A percentile compares a stretch with the other conserved stretches of the same genome.
Evolutionary conservation across 2,329 filamentous ascomycete species (phyloP).

Genomic region (Colletotrichum orbiculare): DNA sequence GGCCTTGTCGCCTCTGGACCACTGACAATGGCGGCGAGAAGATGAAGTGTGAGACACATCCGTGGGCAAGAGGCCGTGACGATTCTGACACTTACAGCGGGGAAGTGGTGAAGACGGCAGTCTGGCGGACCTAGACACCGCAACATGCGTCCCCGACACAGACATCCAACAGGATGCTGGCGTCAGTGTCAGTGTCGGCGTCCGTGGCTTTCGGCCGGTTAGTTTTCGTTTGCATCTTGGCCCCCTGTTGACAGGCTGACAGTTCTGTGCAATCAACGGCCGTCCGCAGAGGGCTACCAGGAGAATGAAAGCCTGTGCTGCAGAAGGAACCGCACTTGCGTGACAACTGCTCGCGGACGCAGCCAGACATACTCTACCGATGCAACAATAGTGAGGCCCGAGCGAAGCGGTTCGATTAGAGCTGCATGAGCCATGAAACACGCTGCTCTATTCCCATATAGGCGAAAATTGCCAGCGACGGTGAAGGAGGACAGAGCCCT

Average conservation of each 20-base stretch:
- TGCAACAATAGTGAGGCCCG: conserved; percentile 6
- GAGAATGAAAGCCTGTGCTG: no score
- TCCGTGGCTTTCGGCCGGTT: conserved; percentile 15
- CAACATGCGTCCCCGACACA: conserved; percentile 29
- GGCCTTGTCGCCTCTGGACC: neutral
- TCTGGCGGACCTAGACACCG: neutral
- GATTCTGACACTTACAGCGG: neutral
- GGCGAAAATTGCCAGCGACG: neutral
- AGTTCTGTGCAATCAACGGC: neutral
- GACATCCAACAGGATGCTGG: neutral
- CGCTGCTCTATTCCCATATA: neutral
- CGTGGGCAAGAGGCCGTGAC: neutral
- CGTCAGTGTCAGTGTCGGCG: conserved; percentile 5
- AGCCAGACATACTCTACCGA: conserved; percentile 13
- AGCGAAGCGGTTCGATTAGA: conserved; percentile 1
- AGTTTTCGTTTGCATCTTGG: neutral
- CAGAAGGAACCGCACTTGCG: no score
- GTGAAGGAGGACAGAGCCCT: neutral
- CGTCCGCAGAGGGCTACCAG: neutral
- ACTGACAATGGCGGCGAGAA: conserved; percentile 7
- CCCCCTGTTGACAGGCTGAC: conserved; percentile 7
- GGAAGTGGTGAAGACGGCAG: neutral
- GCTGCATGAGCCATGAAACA: conserved; percentile 20
- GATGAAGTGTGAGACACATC: conserved; percentile 20
- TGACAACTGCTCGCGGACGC: neutral